These are phyloP conservation scores for Cephalotrichum gorgonifer DNA, from an alignment of 2,329 filamentous ascomycete genomes.

Conservation along the genomic window DNA sequence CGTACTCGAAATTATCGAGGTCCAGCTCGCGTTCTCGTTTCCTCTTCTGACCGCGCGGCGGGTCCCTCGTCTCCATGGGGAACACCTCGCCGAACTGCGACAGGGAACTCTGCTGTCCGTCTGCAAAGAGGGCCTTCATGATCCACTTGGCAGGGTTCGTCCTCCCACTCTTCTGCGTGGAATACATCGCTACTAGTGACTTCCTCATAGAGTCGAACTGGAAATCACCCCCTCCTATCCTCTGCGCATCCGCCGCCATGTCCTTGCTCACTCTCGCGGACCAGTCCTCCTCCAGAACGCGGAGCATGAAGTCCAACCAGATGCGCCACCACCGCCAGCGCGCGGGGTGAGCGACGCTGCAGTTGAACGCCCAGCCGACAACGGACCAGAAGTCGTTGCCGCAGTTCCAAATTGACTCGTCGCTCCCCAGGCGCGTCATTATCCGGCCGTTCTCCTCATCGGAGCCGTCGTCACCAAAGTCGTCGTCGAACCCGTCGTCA, in stretches of 20 bases:
- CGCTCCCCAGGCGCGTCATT: constrained; percentile 48
- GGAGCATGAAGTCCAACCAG: constrained; percentile 73
- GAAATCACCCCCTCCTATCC: constrained; percentile 9
- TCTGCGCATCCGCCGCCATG: constrained; percentile 6
- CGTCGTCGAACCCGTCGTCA: constrained; percentile 30
- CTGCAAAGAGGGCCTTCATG: constrained; percentile 57
- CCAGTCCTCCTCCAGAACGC: constrained; percentile 65
- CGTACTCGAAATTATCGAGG: constrained; percentile 48
- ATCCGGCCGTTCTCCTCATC: constrained; percentile 42
- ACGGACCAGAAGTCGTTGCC: constrained; percentile 83
- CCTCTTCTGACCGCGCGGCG: constrained; percentile 31
- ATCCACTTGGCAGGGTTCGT: constrained; percentile 41
- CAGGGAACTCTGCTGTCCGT: constrained; percentile 42
- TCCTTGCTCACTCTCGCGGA: constrained; percentile 27
- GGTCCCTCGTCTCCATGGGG: constrained; percentile 47
- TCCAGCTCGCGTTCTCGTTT: constrained; percentile 39
- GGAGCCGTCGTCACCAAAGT: constrained; percentile 27
- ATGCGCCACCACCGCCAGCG: constrained; percentile 75
- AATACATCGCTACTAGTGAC: constrained; percentile 52
- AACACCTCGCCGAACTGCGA: constrained; percentile 57
- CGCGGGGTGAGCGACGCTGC: constrained; percentile 59
- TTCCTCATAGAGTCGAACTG: constrained; percentile 13
- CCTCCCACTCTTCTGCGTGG: constrained; percentile 34
- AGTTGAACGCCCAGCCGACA: constrained; percentile 89
- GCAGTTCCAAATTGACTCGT: constrained; percentile 60